Base-by-base conservation (phyloP, 169 alveolate genomes). In the Plasmodium inui region DNA sequence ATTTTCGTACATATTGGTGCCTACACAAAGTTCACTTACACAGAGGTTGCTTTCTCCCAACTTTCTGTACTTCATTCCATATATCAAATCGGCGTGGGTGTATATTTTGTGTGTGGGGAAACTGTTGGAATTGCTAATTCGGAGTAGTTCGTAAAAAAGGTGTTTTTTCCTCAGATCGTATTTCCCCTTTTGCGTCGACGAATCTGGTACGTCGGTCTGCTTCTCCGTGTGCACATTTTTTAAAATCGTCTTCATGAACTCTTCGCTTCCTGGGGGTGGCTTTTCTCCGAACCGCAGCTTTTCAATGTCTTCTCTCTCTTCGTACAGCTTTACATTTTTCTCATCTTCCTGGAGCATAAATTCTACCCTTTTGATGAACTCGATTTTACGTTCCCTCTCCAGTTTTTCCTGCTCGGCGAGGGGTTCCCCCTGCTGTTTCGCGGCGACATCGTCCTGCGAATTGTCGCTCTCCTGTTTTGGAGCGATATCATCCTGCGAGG, bases 21-120 rank as follows among this genome's bases (percentile, higher is more conserved):
- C 98, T 37, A 97, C 67, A 53, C 98, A 95, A 32, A 97, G 26
- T 53, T 95, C 96, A 91, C 98, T 96, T 67, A 97, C 97, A n/a
- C 96, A 92, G 79, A 96, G 61, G 34, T 95, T 96, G 14, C 96
- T 88, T 8, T 95, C 97, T 9, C 97, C 97, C 67, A 96, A 70
- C 61, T 95, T 83, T 55, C 97, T 82, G 79, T 94, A 95, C 34
- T 88, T 83, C 95, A 96, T 93, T 41, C 97, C 97, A 37, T 86
- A 70, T 86, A 86, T 86, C 39, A 86, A 76, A 70, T 86, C 93
- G 8, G 34, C 26, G 80, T 86, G 93, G 37, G 84, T 86, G 57
- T 86, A 86, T 53, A 86, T 86, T 86, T 86, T 86, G 5, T 86
- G 88, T 74, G 93, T 78, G 32, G 74, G 34, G 81, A 86, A 86